phyloP scores from a whole-genome alignment of 306 rosid genomes.

The Fragaria ananassa region DNA sequence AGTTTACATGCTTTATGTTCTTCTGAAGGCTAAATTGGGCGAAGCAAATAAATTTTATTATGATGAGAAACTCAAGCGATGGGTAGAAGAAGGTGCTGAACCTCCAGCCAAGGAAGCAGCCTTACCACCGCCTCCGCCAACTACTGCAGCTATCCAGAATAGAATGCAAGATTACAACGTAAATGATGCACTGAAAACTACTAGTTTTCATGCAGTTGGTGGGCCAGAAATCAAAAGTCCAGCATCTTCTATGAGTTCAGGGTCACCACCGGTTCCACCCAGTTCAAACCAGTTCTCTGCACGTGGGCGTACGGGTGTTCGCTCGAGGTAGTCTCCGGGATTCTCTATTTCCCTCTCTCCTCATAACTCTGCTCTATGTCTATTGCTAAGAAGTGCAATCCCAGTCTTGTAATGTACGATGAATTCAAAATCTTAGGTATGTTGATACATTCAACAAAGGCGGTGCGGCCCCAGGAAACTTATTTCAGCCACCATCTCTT shows the following conservation, averaged over 20 bases:
- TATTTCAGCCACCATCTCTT: slow-evolving; percentile 61
- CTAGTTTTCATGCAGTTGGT: slow-evolving; percentile 16
- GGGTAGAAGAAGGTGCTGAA: slow-evolving; percentile 80
- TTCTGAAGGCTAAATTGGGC: slow-evolving; percentile 70
- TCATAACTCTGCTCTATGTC: background rate
- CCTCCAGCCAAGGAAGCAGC: slow-evolving; percentile 63
- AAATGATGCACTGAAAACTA: slow-evolving; percentile 11
- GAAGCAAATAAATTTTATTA: slow-evolving; percentile 67
- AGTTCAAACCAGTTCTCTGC: slow-evolving; percentile 62
- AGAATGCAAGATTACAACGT: slow-evolving; percentile 48
- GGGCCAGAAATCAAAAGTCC: slow-evolving; percentile 31
- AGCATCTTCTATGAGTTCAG: slow-evolving; percentile 40
- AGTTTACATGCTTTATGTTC: slow-evolving; percentile 8
- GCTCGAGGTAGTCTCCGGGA: slow-evolving; percentile 47
- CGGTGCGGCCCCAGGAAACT: slow-evolving; percentile 40
- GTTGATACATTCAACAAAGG: slow-evolving; percentile 82
- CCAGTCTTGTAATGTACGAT: background rate
- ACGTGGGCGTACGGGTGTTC: slow-evolving; percentile 53
- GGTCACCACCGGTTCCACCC: slow-evolving; percentile 60
- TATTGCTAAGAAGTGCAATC: background rate
- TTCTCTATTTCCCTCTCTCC: background rate
- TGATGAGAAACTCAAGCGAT: slow-evolving; percentile 75
- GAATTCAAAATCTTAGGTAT: slow-evolving; percentile 42
- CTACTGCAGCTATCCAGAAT: slow-evolving; percentile 54
- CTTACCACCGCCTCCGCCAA: slow-evolving; percentile 72